phyloP scores from a whole-genome alignment of 176 grass and related monocot genomes.

The Secale cereale region DNA sequence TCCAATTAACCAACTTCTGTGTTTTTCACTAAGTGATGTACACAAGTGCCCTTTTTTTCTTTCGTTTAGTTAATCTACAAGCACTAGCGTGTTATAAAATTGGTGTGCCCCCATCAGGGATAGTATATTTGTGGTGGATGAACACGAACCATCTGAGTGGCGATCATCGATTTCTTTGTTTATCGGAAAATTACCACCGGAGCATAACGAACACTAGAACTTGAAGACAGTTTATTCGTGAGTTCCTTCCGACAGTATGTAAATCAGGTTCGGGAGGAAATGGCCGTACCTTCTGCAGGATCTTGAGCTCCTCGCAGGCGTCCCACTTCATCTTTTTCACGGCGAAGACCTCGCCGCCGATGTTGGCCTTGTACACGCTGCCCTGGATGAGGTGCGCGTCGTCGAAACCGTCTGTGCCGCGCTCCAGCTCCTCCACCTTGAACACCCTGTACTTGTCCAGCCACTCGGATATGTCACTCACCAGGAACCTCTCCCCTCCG shows the following conservation, averaged over 20 bases:
- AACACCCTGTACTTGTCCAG: conserved; percentile 96
- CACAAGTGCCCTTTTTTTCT: background rate
- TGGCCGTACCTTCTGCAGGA: conserved; percentile 79
- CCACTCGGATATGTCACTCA: conserved; percentile 80
- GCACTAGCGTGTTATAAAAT: background rate
- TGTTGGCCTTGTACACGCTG: conserved; percentile 76
- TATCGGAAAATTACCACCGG: background rate
- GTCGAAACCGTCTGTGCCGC: conserved; percentile 59
- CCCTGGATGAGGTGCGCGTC: conserved; percentile 61
- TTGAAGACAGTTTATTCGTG: background rate
- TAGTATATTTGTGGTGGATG: background rate
- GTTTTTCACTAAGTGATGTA: background rate
- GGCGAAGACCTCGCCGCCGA: conserved; percentile 78
- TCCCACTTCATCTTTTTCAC: conserved; percentile 99
- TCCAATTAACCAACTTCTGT: background rate
- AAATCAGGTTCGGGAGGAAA: background rate
- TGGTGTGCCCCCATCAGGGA: background rate
- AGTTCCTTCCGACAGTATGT: no score
- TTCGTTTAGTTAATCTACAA: background rate
- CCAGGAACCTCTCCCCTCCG: conserved; percentile 45
- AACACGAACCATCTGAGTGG: background rate
- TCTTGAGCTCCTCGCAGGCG: conserved; percentile 95
- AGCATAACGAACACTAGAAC: background rate
- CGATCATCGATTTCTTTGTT: background rate
- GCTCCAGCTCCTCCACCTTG: conserved; percentile 64